These are phyloP conservation scores for Cymbopogon citratus DNA, from an alignment of 176 grass and related monocot species.

Conservation along the genomic window DNA sequence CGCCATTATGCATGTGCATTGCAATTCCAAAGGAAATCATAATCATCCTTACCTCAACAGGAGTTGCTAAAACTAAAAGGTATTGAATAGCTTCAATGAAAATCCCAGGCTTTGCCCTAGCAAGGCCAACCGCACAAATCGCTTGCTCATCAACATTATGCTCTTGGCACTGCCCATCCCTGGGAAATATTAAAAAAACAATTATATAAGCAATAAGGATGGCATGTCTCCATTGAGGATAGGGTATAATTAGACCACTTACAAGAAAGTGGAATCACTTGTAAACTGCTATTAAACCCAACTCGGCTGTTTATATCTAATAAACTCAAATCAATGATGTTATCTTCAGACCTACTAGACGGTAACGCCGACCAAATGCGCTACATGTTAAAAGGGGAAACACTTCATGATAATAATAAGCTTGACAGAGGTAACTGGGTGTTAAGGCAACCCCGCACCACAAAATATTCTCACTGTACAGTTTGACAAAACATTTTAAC, in stretches of 20 bases:
- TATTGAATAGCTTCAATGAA: slow-evolving; percentile 96
- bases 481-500: slow-evolving; percentile 7
- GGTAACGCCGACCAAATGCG: background rate
- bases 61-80: slow-evolving; percentile 91
- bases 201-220: background rate
- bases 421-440: background rate
- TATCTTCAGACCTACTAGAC: background rate
- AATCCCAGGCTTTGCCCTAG: slow-evolving; percentile 79
- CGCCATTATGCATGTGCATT: background rate
- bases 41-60: slow-evolving; percentile 64
- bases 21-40: background rate
- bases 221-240: background rate
- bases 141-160: slow-evolving; percentile 79
- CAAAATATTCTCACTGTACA: background rate
- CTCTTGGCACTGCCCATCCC: slow-evolving; percentile 94
- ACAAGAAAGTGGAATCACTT: background rate
- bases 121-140: slow-evolving; percentile 84
- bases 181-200: slow-evolving; percentile 10
- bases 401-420: background rate
- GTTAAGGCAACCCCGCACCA: background rate
- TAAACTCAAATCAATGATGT: background rate
- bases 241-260: background rate
- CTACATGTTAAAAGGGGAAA: slow-evolving; percentile 9
- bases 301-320: background rate
- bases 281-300: background rate